Evolutionary conservation across 192 early-diverging fungal genomes (phyloP).

Genomic region (Coemansia guatemalensis): DNA sequence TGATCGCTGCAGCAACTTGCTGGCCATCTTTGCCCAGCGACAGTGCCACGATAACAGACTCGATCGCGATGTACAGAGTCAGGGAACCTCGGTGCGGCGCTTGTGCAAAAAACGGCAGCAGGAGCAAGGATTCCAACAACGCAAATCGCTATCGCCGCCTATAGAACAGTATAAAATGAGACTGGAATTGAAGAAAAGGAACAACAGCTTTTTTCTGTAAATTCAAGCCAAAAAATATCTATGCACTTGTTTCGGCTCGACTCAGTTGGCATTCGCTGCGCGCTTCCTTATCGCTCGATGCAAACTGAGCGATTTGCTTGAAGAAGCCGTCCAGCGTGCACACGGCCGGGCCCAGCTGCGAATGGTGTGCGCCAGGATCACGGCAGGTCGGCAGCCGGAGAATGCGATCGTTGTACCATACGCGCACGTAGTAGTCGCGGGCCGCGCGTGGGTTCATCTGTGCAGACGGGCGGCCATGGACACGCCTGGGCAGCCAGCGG

Average conservation of each 20-base stretch:
- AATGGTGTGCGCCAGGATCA: slow-evolving; percentile 50
- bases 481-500: slow-evolving; percentile 18
- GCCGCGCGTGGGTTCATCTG: slow-evolving; percentile 28
- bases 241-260: background rate
- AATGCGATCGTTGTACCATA: slow-evolving; percentile 46
- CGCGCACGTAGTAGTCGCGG: slow-evolving; percentile 52
- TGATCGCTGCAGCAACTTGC: slow-evolving; percentile 7
- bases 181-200: background rate
- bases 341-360: slow-evolving; percentile 27
- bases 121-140: background rate
- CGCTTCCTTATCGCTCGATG: slow-evolving; percentile 28
- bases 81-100: background rate
- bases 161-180: background rate
- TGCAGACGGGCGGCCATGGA: background rate
- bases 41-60: background rate
- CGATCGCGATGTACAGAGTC: background rate
- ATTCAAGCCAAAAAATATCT: background rate
- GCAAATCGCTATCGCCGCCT: background rate
- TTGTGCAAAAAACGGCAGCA: background rate
- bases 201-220: background rate
- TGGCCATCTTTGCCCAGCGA: slow-evolving; percentile 6
- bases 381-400: slow-evolving; percentile 46
- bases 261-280: slow-evolving; percentile 8
- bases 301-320: slow-evolving; percentile 44
- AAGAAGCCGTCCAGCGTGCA: slow-evolving; percentile 56